phyloP scores from a whole-genome alignment of 176 grass and related monocot species.

The Hordeum vulgare region MorexV3_pseudomolecules_assembly NC_058520.1:94774538-94775037 shows the following conservation, averaged over 20 bases:
- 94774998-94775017: not conserved
- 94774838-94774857: not conserved
- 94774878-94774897: not conserved
- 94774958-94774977: too few species aligned
- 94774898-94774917: not conserved
- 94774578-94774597: constrained; percentile 3
- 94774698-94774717: not conserved
- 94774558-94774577: constrained; percentile 14
- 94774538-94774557: not conserved
- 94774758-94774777: not conserved
- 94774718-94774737: not conserved
- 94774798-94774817: not conserved
- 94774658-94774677: not conserved
- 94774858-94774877: not conserved
- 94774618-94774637: not conserved
- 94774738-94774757: not conserved
- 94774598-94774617: not conserved
- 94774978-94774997: not conserved
- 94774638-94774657: not conserved
- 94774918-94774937: not conserved
- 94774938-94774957: not conserved
- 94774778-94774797: not conserved
- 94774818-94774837: not conserved
- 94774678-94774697: not conserved
- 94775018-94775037: not conserved